Base-by-base conservation (phyloP, 2,329 filamentous ascomycete genomes). In the Fragosphaeria purpurea region DNA sequence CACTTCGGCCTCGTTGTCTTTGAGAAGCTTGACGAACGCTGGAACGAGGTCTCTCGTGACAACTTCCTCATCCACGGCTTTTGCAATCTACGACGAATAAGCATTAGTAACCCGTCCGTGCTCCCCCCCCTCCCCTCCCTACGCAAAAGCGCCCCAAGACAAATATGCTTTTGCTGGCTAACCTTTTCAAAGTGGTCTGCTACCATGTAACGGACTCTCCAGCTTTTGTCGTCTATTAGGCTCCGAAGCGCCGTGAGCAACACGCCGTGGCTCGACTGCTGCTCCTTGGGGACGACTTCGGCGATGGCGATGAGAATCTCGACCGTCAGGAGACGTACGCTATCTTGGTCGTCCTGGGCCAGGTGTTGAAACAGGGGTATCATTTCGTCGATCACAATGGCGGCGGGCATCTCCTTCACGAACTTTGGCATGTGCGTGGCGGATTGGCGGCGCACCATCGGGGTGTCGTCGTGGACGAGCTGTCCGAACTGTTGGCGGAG, bases 201-300 rank as follows among this genome's bases (percentile, higher is more conserved):
- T 61, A 98, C 93, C 93, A 98, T 98, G 70, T 97, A 98, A 66
- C 93, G 82, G 54, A 98, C 93, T 63, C 93, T 83, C 93, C 93
- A 98, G 73, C 93, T 97, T 80, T 97, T 98, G 68, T 98, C 93
- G 63, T 96, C 93, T 70, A 98, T 97, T 63, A 98, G 71, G 70
- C 82, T 95, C 61, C 93, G 85, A 63, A 98, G 73, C 44, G 91
- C 89, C 47, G 88, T 91, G 62, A 98, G 75, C 52, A 98, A 73
- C 51, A 97, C 88, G 48, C 91, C 93, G 63, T 97, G 91, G 70
- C 90, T 96, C 44, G 88, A 85, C 70, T 98, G 93, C 67, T 98
- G 90, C 69, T 97, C 93, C 71, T 97, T 97, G 54, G 93, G 93
- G 34, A 98, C 90, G 53, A 91, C 88, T 70, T 98, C 93, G 55